Conservation (phyloP, 1,139 yeast genomes). For the Taphrina wiesneri region DNA sequence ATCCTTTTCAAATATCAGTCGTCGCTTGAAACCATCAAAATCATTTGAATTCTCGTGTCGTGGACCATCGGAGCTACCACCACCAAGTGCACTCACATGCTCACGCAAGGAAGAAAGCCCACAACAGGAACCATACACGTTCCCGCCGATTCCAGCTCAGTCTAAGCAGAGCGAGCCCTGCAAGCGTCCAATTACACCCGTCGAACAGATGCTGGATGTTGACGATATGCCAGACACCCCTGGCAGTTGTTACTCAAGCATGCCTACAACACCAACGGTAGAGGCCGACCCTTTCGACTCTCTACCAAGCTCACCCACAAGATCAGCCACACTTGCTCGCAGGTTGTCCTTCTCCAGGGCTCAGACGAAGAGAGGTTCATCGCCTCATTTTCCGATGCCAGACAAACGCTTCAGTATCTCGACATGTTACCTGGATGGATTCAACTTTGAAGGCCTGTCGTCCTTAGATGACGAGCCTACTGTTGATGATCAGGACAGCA, state of each 20-base stretch:
- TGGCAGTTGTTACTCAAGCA: slow-evolving; percentile 9
- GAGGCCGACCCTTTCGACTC: not conserved
- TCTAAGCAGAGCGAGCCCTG: not conserved
- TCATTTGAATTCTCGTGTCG: slow-evolving; percentile 1
- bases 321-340: not conserved
- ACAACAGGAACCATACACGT: not conserved
- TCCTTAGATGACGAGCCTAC: not conserved
- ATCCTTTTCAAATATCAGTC: not conserved
- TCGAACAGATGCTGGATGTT: not conserved
- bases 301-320: not conserved
- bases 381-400: not conserved
- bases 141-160: not conserved
- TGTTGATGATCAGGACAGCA: not conserved
- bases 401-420: slow-evolving; percentile 14
- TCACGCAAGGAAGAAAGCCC: too few relatives aligned
- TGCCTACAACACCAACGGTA: not conserved
- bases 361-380: not conserved
- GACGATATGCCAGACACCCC: not conserved
- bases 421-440: not conserved
- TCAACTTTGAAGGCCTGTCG: slow-evolving; percentile 8
- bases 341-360: not conserved
- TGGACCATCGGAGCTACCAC: slow-evolving; percentile 1
- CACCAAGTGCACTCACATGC: not conserved
- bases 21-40: not conserved
- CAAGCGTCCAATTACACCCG: not conserved